Base-by-base conservation (phyloP, 169 alveolate species). In the Babesia divergens region DNA sequence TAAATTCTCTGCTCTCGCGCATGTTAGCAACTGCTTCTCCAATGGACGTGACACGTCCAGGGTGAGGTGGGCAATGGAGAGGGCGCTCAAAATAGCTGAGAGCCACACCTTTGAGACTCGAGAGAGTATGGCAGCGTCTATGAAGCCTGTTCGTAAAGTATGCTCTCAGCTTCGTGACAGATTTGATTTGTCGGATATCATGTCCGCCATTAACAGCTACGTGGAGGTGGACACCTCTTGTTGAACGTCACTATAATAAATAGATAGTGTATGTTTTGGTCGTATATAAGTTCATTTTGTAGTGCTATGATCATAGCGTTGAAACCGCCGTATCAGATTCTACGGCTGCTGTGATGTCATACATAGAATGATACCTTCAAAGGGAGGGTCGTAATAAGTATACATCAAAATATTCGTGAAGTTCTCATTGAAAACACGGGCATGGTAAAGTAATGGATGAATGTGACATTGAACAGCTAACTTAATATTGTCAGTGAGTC, bases 1-100 rank as follows among this genome's bases (percentile, higher is more conserved):
- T 37, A 44, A 69, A 28, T 75, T 68, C 42, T 34, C 68, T 11
- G 85, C 71, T n/a, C 59, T 62, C 38, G 72, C 72, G 28, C 72
- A 62, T 18, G 59, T 62, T n/a, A 59, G 51, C 7, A 46, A 28
- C 4, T 44, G 51, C 2, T 62, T 62, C 22, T 28, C 62, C 26
- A 8, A 28, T 2, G 6, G 59, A 35, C 47, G 59, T 3, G 72
- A 62, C 59, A 28, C 28, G 16, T 43, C 46, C 31, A 62, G 35
- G 59, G 72, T 44, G 14, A 62, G 37, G 31, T 62, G 72, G 72
- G 72, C 59, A 32, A 56, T 62, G 47, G 51, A 46, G 40, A 6
- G 59, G 18, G 22, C 72, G 8, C 72, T 62, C 18, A 28, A 22
- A 3, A 34, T 40, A 1, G 59, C 46, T 18, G 28, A 9, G 46